These are phyloP conservation scores for Osmanthus fragrans DNA, from an alignment of 257 asterid genomes.

Conservation along the genomic window DNA sequence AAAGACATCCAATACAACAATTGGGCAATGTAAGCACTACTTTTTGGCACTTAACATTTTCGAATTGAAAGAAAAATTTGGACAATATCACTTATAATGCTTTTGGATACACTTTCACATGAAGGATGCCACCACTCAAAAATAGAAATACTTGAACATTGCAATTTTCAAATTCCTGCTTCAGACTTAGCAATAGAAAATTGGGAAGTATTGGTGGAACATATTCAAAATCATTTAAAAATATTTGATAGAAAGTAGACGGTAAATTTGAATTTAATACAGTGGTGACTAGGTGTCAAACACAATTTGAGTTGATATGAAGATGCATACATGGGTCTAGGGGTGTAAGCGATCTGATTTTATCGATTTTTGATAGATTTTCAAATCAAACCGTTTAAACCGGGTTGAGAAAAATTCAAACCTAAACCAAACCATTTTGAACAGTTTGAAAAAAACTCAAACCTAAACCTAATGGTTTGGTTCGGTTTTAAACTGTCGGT, in stretches of 20 bases:
- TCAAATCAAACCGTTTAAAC: no score
- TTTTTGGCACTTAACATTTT: slow-evolving; percentile 24
- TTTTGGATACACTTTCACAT: not conserved
- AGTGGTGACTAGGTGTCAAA: not conserved
- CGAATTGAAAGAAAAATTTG: not conserved
- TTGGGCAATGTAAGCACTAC: slow-evolving; percentile 71
- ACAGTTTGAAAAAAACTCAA: no score
- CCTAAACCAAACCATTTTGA: no score
- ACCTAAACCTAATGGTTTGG: no score
- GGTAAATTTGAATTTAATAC: not conserved
- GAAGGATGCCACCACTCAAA: not conserved
- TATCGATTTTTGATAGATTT: no score
- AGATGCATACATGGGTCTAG: not conserved
- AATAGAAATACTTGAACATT: not conserved
- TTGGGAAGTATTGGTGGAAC: not conserved
- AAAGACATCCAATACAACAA: slow-evolving; percentile 72
- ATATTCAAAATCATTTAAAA: not conserved
- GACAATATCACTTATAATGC: not conserved
- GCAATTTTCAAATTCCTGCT: not conserved
- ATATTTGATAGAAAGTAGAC: not conserved
- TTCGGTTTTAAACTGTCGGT: no score
- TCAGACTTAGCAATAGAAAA: not conserved
- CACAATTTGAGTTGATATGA: not conserved
- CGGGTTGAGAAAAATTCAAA: no score
- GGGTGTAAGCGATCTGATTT: no score